Evolutionary conservation across 768 basidiomycete genomes (phyloP), one percentile per base, ranked within the genome.

Genomic region (Pleurotus ostreatus): DNA sequence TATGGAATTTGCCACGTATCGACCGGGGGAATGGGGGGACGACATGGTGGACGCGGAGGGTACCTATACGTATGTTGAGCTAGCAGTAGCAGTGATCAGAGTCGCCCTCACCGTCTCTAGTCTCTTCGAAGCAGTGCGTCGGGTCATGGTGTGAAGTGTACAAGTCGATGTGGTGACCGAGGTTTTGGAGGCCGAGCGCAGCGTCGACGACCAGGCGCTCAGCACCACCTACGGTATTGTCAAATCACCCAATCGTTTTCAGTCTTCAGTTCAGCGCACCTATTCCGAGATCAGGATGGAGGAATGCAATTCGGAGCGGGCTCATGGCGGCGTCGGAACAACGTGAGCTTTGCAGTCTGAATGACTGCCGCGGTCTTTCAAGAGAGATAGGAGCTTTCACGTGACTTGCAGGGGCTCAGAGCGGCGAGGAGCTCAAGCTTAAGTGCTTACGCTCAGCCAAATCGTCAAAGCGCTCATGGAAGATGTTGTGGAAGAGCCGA

Each of bases 201-300:
- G 95, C 93, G 68, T 99, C 96, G 18, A 98, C 95, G 4, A 98
- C 88, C 5, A 98, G 81, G 22, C 96, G 81, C 71, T 99, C 96
- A 2, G 96, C 96, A 16, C 96, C 96, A 61, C 96, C 95, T 98
- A 64, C 22, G 59, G 51, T 18, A 57, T 11, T 57, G 60, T 30
- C 30, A 43, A 41, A 58, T 43, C 7, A n/a, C 56, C 60, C 52
- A 51, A 13, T 49, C 16, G 55, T 23, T 23, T 23, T 23, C 23
- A 1, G 44, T 46, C n/a, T 9, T 30, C 13, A 18, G 23, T 4
- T 7, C 55, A 66, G 30, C 66, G 65, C 62, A 94, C 94, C 95
- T 49, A 98, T 94, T 56, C 95, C 95, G 4, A 98, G 77, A 74
- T 98, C 95, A 34, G 95, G 95, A 66, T 98, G 95, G 55, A 97